These are phyloP conservation scores for Botrytis fragariae DNA, from an alignment of 2,329 filamentous ascomycete species.

Conservation along the genomic window DNA sequence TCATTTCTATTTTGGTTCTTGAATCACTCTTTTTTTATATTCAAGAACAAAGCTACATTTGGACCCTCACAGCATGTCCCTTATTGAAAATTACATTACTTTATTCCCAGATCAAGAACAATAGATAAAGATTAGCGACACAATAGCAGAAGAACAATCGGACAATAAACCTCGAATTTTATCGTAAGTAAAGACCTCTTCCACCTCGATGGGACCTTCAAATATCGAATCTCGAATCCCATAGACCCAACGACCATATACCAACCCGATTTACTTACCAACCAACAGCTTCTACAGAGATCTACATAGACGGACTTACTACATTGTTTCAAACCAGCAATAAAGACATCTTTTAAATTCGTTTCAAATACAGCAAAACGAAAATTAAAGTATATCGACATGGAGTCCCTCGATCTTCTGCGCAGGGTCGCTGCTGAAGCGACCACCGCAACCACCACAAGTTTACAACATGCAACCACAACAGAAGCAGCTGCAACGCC, in stretches of 20 bases:
- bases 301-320: background rate
- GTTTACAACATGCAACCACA: constrained; percentile 21
- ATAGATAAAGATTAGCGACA: background rate
- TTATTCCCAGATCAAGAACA: constrained; percentile 15
- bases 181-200: constrained; percentile 12
- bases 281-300: constrained; percentile 8
- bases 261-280: constrained; percentile 7
- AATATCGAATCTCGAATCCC: constrained; percentile 6
- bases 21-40: constrained; percentile 14
- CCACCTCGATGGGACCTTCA: background rate
- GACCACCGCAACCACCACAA: constrained; percentile 19
- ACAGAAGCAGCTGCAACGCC: constrained; percentile 27
- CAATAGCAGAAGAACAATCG: background rate
- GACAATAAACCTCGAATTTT: background rate
- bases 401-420: constrained; percentile 15
- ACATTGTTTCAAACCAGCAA: background rate
- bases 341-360: background rate
- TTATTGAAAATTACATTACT: background rate
- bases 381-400: background rate
- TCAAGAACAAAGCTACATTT: background rate
- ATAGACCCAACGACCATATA: constrained; percentile 14
- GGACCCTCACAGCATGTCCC: constrained; percentile 2
- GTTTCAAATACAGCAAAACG: background rate
- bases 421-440: constrained; percentile 6
- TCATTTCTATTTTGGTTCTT: constrained; percentile 13